These are phyloP conservation scores for Adansonia grandidieri DNA, from an alignment of 441 rosid genomes.

Conservation along the genomic window DNA sequence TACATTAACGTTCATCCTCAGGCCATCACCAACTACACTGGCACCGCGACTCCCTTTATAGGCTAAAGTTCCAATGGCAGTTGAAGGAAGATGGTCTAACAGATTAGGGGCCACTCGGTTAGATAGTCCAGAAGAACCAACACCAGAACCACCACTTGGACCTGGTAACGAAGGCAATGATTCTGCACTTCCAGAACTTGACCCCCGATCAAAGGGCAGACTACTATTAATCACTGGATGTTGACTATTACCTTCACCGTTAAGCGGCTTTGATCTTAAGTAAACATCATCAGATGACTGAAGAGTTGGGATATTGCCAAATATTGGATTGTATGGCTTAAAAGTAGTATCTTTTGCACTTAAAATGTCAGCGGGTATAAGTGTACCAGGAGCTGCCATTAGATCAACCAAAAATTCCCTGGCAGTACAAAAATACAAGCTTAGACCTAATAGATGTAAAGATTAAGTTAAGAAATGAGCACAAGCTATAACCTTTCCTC, in stretches of 20 bases:
- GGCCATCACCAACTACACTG: constrained; percentile 56
- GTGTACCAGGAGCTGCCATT: constrained; percentile 99
- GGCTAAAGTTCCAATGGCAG: constrained; percentile 49
- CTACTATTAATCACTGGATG: constrained; percentile 43
- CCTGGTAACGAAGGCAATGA: constrained; percentile 41
- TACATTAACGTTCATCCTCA: constrained; percentile 77
- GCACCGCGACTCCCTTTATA: constrained; percentile 69
- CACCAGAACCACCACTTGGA: constrained; percentile 46
- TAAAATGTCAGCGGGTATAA: constrained; percentile 89
- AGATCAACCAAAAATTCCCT: constrained; percentile 99
- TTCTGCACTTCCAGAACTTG: constrained; percentile 45
- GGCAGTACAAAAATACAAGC: constrained; percentile 38
- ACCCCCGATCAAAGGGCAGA: constrained; percentile 43
- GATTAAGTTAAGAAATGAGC: constrained; percentile 28
- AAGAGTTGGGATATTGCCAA: constrained; percentile 52
- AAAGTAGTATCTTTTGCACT: constrained; percentile 58
- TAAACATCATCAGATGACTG: constrained; percentile 48
- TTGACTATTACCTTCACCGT: constrained; percentile 76
- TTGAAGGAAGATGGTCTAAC: constrained; percentile 53
- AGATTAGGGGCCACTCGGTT: constrained; percentile 47
- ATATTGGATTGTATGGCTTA: constrained; percentile 51
- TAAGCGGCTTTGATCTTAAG: constrained; percentile 50
- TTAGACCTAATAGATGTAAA: constrained; percentile 34
- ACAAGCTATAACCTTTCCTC: constrained; percentile 74
- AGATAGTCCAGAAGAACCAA: constrained; percentile 58